phyloP scores from a whole-genome alignment of 2,329 filamentous ascomycete genomes.

The Colletotrichum filicis region DNA sequence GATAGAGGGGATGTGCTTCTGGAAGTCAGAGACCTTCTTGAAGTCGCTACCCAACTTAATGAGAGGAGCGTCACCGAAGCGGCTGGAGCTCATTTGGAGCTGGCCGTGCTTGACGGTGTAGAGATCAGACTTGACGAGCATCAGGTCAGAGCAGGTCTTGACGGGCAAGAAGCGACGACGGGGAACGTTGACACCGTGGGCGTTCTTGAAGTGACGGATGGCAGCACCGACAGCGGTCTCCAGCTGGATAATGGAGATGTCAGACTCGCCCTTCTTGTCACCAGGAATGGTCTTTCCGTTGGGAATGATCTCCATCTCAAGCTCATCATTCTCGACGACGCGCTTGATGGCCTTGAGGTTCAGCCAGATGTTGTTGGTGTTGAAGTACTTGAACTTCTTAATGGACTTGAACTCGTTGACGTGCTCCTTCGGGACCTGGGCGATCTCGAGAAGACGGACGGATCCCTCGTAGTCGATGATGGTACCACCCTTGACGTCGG shows the following conservation, averaged over 20 bases:
- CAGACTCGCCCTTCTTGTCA: conserved; percentile 99
- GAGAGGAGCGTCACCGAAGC: conserved; percentile 94
- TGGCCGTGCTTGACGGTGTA: conserved; percentile 99
- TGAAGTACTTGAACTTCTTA: conserved; percentile 99
- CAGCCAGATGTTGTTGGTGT: conserved; percentile 99
- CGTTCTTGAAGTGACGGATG: conserved; percentile 98
- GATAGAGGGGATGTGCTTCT: conserved; percentile 86
- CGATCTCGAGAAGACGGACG: conserved; percentile 96
- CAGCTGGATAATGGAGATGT: conserved; percentile 96
- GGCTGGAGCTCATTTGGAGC: conserved; percentile 94
- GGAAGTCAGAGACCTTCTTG: conserved; percentile 99
- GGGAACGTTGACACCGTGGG: conserved; percentile 98
- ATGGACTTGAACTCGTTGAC: conserved; percentile 99
- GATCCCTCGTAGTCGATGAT: conserved; percentile 99
- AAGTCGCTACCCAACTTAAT: conserved; percentile 99
- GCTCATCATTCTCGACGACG: conserved; percentile 97
- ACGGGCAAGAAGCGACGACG: conserved; percentile 98
- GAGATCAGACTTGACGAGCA: conserved; percentile 99
- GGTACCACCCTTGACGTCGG: conserved; percentile 99
- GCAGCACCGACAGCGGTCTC: conserved; percentile 98
- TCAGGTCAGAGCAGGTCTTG: conserved; percentile 99
- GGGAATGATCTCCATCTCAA: conserved; percentile 99
- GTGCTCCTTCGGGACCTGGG: conserved; percentile 99
- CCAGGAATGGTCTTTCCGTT: conserved; percentile 99
- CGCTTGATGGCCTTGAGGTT: conserved; percentile 98